phyloP scores from a whole-genome alignment of 202 grass and related monocot species.

The Cymbopogon flexuosus region DNA sequence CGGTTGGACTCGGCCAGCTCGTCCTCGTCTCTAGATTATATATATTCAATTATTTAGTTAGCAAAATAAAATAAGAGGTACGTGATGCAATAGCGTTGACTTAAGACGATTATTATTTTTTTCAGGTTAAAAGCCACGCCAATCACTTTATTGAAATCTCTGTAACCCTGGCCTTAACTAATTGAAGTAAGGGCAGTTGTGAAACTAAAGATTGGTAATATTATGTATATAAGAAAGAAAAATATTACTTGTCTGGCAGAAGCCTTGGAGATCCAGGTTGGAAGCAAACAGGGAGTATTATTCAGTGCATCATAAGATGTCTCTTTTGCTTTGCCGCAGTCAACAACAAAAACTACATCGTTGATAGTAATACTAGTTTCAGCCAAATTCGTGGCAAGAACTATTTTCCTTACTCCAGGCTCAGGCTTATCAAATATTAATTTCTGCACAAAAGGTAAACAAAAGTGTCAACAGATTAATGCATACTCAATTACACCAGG shows the following conservation, averaged over 20 bases:
- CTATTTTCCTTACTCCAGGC: conserved; percentile 92
- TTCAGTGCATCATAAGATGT: conserved; percentile 99
- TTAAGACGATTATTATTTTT: conserved; percentile 1
- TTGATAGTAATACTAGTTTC: conserved; percentile 99
- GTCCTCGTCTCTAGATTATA: conserved; percentile 81
- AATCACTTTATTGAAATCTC: neutral
- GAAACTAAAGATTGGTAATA: conserved; percentile 19
- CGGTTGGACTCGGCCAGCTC: conserved; percentile 95
- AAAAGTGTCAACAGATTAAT: conserved; percentile 2
- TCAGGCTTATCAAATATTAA: conserved; percentile 86
- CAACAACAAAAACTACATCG: conserved; percentile 98
- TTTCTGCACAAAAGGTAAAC: conserved; percentile 53
- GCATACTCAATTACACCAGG: conserved; percentile 22
- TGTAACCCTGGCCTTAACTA: neutral
- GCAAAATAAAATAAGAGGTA: neutral
- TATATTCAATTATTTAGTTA: conserved; percentile 30
- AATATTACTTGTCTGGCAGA: conserved; percentile 81
- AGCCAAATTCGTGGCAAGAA: conserved; percentile 96
- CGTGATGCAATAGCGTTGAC: neutral
- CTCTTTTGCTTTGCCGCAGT: conserved; percentile 97
- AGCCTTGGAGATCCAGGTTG: conserved; percentile 97
- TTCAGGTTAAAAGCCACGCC: neutral
- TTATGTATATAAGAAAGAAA: conserved; percentile 10
- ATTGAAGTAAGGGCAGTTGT: neutral
- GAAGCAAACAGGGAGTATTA: conserved; percentile 95